These are phyloP conservation scores for Aphanocladium album DNA, from an alignment of 2,329 filamentous ascomycete genomes.

Conservation along the genomic window DNA sequence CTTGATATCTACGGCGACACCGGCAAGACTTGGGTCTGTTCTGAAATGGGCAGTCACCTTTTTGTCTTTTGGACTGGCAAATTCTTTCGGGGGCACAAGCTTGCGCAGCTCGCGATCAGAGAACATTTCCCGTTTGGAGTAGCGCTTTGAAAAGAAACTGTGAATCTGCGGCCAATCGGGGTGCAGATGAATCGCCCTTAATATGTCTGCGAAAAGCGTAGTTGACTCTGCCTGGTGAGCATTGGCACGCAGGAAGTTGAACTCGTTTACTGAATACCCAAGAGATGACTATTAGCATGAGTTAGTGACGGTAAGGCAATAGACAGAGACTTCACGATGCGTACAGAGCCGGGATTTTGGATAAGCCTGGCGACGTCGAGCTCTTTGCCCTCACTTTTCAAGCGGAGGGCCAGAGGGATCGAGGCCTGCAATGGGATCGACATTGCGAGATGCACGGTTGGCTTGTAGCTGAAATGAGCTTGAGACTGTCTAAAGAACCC, in stretches of 20 bases:
- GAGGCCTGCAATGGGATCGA: background rate
- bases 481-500: background rate
- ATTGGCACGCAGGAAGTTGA: background rate
- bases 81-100: background rate
- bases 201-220: background rate
- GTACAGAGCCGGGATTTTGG: background rate
- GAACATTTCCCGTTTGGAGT: background rate
- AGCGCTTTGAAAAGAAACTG: background rate
- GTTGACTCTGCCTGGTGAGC: background rate
- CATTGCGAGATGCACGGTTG: background rate
- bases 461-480: too few species aligned
- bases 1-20: background rate
- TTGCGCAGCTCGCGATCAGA: background rate
- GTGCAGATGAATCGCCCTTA: background rate
- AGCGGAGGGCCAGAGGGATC: background rate
- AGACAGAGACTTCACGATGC: background rate
- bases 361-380: background rate
- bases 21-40: background rate
- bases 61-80: background rate
- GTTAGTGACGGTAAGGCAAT: background rate
- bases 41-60: background rate
- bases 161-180: background rate
- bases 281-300: background rate
- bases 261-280: background rate
- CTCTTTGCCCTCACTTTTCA: background rate